A percentile compares a stretch with the other conserved stretches of the same genome.
Conservation (phyloP, 345 rosid species). For the Anacardium occidentale region DNA sequence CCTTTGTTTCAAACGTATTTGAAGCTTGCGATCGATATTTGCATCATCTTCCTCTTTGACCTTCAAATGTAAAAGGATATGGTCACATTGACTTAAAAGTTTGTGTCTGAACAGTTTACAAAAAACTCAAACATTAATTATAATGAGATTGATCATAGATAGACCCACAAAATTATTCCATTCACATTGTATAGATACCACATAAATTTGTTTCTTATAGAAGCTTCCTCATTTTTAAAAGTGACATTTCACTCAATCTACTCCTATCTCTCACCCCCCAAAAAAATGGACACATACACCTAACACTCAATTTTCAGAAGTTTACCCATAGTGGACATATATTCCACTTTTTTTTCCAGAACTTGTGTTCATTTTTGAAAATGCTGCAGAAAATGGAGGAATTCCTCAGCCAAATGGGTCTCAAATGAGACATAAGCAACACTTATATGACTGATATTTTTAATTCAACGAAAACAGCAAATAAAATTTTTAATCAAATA, state of each 20-base stretch:
- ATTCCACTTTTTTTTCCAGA: too few species aligned
- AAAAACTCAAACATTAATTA: slow-evolving; percentile 18
- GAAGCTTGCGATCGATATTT: slow-evolving; percentile 73
- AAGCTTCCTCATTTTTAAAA: too few species aligned
- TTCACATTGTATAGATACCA: too few species aligned
- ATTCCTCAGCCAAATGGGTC: neutral
- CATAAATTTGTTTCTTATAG: too few species aligned
- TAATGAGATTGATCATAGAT: slow-evolving; percentile 11
- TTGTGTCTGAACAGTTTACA: slow-evolving; percentile 3
- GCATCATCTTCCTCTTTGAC: slow-evolving; percentile 98
- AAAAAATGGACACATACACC: too few species aligned
- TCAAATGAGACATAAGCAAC: neutral
- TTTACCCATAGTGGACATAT: too few species aligned
- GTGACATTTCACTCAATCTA: too few species aligned
- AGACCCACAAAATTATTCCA: neutral
- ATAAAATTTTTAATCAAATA: neutral
- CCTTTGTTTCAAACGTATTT: slow-evolving; percentile 68
- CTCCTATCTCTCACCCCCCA: too few species aligned
- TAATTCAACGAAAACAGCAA: neutral
- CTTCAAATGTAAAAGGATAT: slow-evolving; percentile 38
- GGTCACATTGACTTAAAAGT: neutral
- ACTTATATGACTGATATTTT: slow-evolving; percentile 4
- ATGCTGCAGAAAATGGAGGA: neutral
- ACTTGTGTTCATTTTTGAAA: neutral
- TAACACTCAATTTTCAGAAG: too few species aligned